These are phyloP conservation scores for Salisapilia sapeloensis DNA, from an alignment of 352 stramenopile genomes.

Conservation along the genomic window DNA sequence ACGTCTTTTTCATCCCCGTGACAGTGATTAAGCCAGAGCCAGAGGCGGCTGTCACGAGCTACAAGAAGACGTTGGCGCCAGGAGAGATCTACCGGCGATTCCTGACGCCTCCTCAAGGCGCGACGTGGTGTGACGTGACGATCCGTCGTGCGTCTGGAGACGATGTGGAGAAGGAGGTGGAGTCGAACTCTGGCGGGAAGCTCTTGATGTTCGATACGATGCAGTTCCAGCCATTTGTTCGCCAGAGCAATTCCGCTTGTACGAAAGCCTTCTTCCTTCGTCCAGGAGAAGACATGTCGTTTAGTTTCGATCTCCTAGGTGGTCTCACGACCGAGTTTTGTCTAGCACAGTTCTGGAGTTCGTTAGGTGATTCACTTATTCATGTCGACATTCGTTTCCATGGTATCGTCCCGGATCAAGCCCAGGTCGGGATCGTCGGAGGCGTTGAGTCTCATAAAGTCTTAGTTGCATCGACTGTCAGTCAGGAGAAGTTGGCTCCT, in stretches of 20 bases:
- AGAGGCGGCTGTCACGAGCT: conserved; percentile 11
- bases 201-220: conserved; percentile 79
- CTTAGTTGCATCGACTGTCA: conserved; percentile 42
- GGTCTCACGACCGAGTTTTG: conserved; percentile 78
- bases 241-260: conserved; percentile 55
- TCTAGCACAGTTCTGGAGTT: conserved; percentile 83
- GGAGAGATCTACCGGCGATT: conserved; percentile 70
- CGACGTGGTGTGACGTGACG: conserved; percentile 78
- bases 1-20: conserved; percentile 85
- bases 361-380: conserved; percentile 63
- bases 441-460: conserved; percentile 64
- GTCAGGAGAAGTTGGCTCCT: conserved; percentile 65
- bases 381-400: conserved; percentile 77
- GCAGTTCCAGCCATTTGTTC: conserved; percentile 79
- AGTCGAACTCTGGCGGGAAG: conserved; percentile 50
- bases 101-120: conserved; percentile 48
- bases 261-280: conserved; percentile 53
- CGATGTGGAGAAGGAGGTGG: conserved; percentile 15
- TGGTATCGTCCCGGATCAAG: conserved; percentile 53
- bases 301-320: conserved; percentile 56
- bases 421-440: conserved; percentile 32
- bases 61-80: conserved; percentile 31
- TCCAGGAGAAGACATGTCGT: conserved; percentile 35
- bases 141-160: conserved; percentile 21
- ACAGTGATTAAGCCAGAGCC: conserved; percentile 77